Evolutionary conservation across 1,284 basidiomycete species (phyloP), one percentile per base, ranked within the genome.

Genomic region (Ustilago xerochloae): DNA sequence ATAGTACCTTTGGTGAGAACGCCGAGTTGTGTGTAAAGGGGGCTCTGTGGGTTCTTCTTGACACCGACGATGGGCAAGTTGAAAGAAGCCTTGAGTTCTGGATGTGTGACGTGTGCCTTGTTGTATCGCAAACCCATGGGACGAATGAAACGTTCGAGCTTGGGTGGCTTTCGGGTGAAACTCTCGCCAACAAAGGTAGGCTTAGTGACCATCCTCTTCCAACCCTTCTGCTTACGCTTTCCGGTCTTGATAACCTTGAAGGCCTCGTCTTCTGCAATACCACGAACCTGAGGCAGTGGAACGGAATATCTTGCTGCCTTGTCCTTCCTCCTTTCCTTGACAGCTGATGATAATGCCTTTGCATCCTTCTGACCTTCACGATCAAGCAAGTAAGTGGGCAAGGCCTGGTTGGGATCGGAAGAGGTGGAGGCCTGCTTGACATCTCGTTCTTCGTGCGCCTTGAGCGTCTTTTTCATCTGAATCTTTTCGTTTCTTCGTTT

Each of bases 201-300:
- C 87, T 99, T 99, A 75, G 95, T 97, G 74, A 99, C 93, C 96
- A 99, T 98, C 77, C 97, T 90, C 87, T 99, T 99, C 97, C 97
- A 99, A 26, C 92, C 90, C 86, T 99, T 99, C 84, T 89, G 90
- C 87, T 96, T 98, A 84, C 90, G 92, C 88, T 98, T 98, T 60
- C 97, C 97, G 0, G 96, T 96, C 88, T 95, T 93, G 89, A 99
- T 89, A 33, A 99, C 97, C 88, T 97, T 98, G 89, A 99, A 99
- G 90, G 96, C 97, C 88, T 99, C 97, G 82, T 99, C 97, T 85
- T 99, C 97, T 18, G 96, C 95, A 79, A 99, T 98, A 46, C 97
- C 97, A 60, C 96, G 88, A 54, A 99, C 97, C 86, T 96, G 97
- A 50, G 97, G 96, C 70, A 99, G 84, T 3, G 96, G 97, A 2